Evolutionary conservation across 129 eudicot species (phyloP), one percentile per base, ranked within the genome.

Genomic region (Sambucus nigra): DNA sequence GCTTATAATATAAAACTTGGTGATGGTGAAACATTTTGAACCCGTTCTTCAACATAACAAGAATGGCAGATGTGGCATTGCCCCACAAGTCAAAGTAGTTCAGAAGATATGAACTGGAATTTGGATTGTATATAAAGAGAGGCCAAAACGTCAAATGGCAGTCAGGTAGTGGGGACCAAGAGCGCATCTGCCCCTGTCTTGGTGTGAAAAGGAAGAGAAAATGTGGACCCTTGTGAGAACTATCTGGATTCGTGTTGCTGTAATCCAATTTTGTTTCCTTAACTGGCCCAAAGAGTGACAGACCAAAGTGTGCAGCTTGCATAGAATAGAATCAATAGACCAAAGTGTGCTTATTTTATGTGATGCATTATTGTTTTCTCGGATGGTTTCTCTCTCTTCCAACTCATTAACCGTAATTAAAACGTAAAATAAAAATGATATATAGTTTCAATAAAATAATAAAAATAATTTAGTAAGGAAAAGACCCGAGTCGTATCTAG

Each of bases 81-180:
- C 11, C 69, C 69, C 69, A 64, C 69, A 48, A 11, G 55, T 7
- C 4, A 29, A 47, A 29, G 19, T 31, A 11, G 18, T 2, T 15
- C 29, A 11, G 47, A 61, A 29, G 57, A 48, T 23, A 63, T 63
- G 68, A 63, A 63, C 51, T 24, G 52, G 69, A 63, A 5, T 50
- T 52, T 51, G 50, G 60, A 40, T 7, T 3, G 5, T 52, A 54
- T 7, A 29, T 27, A 25, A 47, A 15, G 44, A 14, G 56, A 25
- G 63, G 31, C 39, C 47, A 18, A 33, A 48, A 28, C 35, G 25
- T 5, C 19, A 14, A 17, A 7, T 23, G 52, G 60, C 13, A 45
- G 29, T 25, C 52, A 46, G 52, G 26, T 6, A 4, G 46, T 26
- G 47, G 45, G 62, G 11, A 48, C 53, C 8, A 13, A 40, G 38